Base-by-base conservation (phyloP, 768 basidiomycete species). In the Amanita pallidorosea region DNA sequence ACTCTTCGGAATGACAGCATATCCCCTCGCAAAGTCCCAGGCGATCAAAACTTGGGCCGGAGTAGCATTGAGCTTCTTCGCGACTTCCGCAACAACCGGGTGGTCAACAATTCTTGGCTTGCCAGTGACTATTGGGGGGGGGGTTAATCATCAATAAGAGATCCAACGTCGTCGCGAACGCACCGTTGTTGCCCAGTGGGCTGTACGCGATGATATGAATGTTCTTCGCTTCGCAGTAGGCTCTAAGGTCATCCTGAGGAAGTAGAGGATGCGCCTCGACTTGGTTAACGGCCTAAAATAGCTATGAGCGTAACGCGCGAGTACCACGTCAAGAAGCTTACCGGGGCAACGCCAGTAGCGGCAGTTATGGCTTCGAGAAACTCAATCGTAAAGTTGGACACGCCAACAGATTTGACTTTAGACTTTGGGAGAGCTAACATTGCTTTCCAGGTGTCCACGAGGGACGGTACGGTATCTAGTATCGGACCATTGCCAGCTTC, bases 401-500 rank as follows among this genome's bases (percentile, higher is more conserved):
- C 88, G 50, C 89, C 90, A 55, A 93, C 69, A 1, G 77, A 72
- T 61, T 70, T 75, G 61, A 84, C 49, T 74, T 91, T 92, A 53
- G 79, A 77, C 61, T 81, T 77, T 12, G 73, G 77, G 9, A 92
- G 76, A 36, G 71, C 71, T 55, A 87, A 72, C 79, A 92, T 74
- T 12, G 85, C 86, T 58, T 79, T 83, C 88, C 88, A 90, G 33
- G 88, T 91, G 11, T 89, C 86, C 27, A 79, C 78, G n/a, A 90
- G 67, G 11, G 74, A 73, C 1, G 77, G 76, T 47, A 77, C 60
- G 0, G 63, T 64, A 58, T 89, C 87, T 35, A 88, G 69, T 23
- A 71, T 75, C 40, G 70, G 20, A 61, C 55, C 68, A n/a, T 66
- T 70, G 17, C 63, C 57, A 33, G 70, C 65, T 1, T 74, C 62